Base-by-base conservation (phyloP, 441 rosid genomes). In the Populus tomentosa region DNA sequence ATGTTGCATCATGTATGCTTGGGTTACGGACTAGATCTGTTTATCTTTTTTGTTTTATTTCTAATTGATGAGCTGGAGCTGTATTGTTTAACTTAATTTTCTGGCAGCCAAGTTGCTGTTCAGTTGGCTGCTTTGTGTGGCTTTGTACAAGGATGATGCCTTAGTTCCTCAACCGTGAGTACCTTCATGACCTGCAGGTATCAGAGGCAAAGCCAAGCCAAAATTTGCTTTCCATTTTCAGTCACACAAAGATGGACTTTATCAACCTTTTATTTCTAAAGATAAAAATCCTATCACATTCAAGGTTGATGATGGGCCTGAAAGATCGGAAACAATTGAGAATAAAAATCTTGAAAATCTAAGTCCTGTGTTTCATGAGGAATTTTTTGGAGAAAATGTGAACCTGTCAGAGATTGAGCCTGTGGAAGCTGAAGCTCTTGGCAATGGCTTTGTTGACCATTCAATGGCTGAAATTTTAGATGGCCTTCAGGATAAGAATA, bases 161-260 rank as follows among this genome's bases (percentile, higher is more conserved):
- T 67, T 77, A 20, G 67, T 69, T 67, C 62, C 74, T 69, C 20
- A 35, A 26, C 5, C 16, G 72, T 64, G 63, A 76, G 75, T 67
- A 26, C 69, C 71, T 78, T 81, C 50, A 65, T 89, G 79, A 65
- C 46, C 85, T 71, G 80, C 86, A 95, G 94, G 82, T 80, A 62
- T 81, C 65, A 87, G 82, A 84, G 86, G 86, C 84, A 89, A 89
- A 79, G 76, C 71, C 46, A 90, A 82, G 86, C 88, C 89, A 78
- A 89, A 88, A 72, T 87, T 94, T 85, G 87, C 93, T 64, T 87
- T 92, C 71, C 81, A 78, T 82, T 83, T 81, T 68, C 88, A 79
- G 73, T 68, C 75, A 65, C 83, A 50, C 33, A 85, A 70, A 74
- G 69, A 84, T 81, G 91, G 77, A 80, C 70, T 77, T 21, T 71